Evolutionary conservation across 2,329 filamentous ascomycete genomes (phyloP), one percentile per base, ranked within the genome.

Genomic region (Coniochaeta prunicola): DNA sequence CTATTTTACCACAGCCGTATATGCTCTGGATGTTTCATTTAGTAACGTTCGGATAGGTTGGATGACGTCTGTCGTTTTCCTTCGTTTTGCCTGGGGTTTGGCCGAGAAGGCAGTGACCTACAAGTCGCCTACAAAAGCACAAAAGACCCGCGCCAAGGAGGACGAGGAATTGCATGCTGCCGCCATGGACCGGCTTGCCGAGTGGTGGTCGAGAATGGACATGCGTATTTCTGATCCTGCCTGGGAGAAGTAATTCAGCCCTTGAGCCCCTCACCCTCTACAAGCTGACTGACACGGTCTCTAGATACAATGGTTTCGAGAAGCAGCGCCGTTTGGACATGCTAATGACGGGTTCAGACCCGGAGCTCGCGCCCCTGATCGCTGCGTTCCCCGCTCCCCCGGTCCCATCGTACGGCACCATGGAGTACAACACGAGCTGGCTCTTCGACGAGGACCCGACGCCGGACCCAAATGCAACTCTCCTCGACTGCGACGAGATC

Each of bases 1-100:
- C n/a, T n/a, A n/a, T n/a, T n/a, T n/a, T n/a, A n/a, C n/a, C n/a
- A n/a, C n/a, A n/a, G n/a, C n/a, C n/a, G n/a, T 10, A 21, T 42
- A 42, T n/a, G 17, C 38, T 21, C 21, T 26, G 3, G n/a, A 36
- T 31, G 15, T 33, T 3, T 33, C 21, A 19, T 57, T 60, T 64
- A 58, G 67, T 45, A 2, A 30, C 1, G 4, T 13, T 17, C 9
- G 4, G 36, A 13, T 17, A 73, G 74, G 74, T 59, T 74, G 65
- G 63, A 77, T 78, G 68, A 79, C 77, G 0, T 75, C 74, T 0
- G 66, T 73, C 12, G 66, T 78, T 1, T 74, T 78, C 53, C 59
- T 73, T 56, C 74, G 73, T 56, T 58, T 63, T 36, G 56, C 61
- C 9, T 66, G 64, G 60, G 31, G 40, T 12, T 21, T 61, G 10